phyloP scores from a whole-genome alignment of 2,329 filamentous ascomycete species.

The Sarocladiaceae sp. region DNA sequence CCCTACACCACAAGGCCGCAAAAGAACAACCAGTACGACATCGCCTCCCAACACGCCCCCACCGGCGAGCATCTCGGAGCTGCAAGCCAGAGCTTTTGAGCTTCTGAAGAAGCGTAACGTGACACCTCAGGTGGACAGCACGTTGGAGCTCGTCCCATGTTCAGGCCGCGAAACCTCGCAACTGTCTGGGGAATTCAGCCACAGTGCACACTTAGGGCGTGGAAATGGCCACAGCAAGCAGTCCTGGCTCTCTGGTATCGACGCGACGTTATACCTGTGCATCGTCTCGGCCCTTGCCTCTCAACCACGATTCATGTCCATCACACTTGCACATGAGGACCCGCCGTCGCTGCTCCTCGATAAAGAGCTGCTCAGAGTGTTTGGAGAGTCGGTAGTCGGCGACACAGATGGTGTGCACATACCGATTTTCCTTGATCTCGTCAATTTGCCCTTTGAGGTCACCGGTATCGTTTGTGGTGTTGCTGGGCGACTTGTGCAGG shows the following conservation, averaged over 20 bases:
- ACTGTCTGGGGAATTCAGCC: conserved; percentile 32
- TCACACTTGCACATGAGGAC: conserved; percentile 69
- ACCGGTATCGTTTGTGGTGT: conserved; percentile 96
- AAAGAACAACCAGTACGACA: conserved; percentile 28
- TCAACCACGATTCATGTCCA: conserved; percentile 67
- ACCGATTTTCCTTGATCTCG: conserved; percentile 85
- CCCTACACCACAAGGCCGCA: conserved; percentile 32
- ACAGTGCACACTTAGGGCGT: conserved; percentile 31
- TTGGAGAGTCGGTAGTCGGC: conserved; percentile 72
- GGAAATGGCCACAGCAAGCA: conserved; percentile 25
- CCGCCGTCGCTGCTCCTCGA: conserved; percentile 72
- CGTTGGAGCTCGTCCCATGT: conserved; percentile 74
- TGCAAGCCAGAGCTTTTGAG: conserved; percentile 78
- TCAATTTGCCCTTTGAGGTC: conserved; percentile 75
- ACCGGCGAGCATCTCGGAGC: conserved; percentile 70
- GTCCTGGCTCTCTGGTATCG: conserved; percentile 54
- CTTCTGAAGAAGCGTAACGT: conserved; percentile 77
- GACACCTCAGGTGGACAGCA: conserved; percentile 63
- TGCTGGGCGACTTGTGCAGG: conserved; percentile 74
- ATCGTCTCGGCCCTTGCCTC: conserved; percentile 57
- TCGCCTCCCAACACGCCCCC: conserved; percentile 65
- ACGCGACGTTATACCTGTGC: conserved; percentile 59
- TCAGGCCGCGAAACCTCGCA: conserved; percentile 57
- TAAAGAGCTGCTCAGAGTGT: conserved; percentile 59
- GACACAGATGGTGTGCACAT: conserved; percentile 68